phyloP scores from a whole-genome alignment of 202 grass and related monocot genomes.

The Alloteropsis angusta region DNA sequence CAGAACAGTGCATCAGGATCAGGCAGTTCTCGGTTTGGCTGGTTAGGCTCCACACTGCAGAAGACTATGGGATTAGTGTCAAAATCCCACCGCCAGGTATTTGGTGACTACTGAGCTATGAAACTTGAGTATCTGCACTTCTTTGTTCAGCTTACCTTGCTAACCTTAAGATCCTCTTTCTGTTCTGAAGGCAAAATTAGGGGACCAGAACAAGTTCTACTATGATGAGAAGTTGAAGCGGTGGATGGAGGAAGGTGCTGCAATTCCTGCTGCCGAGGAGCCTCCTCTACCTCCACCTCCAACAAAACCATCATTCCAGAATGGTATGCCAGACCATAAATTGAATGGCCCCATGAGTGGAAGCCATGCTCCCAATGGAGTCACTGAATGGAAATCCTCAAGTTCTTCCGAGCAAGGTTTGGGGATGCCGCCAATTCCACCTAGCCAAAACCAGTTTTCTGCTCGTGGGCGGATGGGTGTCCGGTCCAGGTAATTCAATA shows the following conservation, averaged over 20 bases:
- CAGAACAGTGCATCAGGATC: conserved; percentile 42
- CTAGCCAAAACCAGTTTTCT: conserved; percentile 92
- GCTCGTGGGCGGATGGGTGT: conserved; percentile 72
- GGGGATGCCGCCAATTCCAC: conserved; percentile 75
- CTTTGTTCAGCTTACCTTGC: conserved; percentile 4
- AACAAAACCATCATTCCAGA: conserved; percentile 58
- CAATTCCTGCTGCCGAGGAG: conserved; percentile 55
- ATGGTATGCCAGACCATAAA: conserved; percentile 59
- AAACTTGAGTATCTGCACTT: neutral
- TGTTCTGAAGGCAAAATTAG: conserved; percentile 73
- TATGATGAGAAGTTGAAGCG: conserved; percentile 89
- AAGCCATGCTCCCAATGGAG: conserved; percentile 36
- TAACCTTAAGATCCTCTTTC: conserved; percentile 24
- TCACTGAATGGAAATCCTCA: conserved; percentile 32
- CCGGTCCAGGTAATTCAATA: conserved; percentile 62
- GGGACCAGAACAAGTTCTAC: conserved; percentile 92
- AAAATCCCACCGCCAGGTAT: conserved; percentile 73
- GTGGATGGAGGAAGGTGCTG: conserved; percentile 95
- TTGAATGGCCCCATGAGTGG: conserved; percentile 36
- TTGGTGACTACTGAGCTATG: conserved; percentile 8
- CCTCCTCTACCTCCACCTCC: conserved; percentile 77
- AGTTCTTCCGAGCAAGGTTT: conserved; percentile 40
- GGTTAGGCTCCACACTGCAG: conserved; percentile 64
- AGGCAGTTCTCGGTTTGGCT: conserved; percentile 71
- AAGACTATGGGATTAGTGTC: conserved; percentile 81